phyloP scores from a whole-genome alignment of 2,329 filamentous ascomycete species.

The Macrophomina phaseolina region DNA sequence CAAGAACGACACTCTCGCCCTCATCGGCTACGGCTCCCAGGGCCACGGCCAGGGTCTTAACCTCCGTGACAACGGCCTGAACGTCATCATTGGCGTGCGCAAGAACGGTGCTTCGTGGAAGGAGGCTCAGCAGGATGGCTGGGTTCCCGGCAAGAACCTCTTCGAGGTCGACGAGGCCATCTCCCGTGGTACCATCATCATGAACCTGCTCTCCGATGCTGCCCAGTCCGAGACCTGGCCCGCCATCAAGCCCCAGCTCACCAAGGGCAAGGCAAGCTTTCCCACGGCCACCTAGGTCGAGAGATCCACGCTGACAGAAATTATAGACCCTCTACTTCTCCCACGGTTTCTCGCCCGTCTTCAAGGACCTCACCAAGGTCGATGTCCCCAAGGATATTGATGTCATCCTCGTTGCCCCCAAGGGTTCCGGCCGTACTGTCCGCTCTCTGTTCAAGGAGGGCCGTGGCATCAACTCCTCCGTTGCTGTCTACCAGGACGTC shows the following conservation, averaged over 20 bases:
- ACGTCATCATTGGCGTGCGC: constrained; percentile 98
- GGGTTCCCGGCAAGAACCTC: constrained; percentile 97
- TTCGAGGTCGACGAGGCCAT: constrained; percentile 99
- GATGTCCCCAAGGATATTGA: constrained; percentile 95
- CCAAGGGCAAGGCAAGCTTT: constrained; percentile 88
- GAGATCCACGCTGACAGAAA: constrained; percentile 31
- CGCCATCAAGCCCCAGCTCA: constrained; percentile 94
- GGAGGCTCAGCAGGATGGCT: constrained; percentile 95
- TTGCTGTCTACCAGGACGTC: constrained; percentile 98
- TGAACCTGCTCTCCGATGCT: constrained; percentile 98
- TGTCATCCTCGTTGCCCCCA: constrained; percentile 98
- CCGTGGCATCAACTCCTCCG: constrained; percentile 99
- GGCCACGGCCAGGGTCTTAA: constrained; percentile 99
- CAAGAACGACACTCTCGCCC: constrained; percentile 98
- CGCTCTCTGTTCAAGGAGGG: constrained; percentile 98
- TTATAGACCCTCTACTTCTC: constrained; percentile 97
- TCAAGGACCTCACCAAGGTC: constrained; percentile 99
- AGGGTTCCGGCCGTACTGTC: constrained; percentile 98
- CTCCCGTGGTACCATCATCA: constrained; percentile 89
- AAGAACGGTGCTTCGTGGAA: constrained; percentile 99
- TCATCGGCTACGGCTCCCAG: constrained; percentile 98
- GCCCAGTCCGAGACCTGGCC: constrained; percentile 99
- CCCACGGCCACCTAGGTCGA: neutral
- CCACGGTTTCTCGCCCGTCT: constrained; percentile 99
- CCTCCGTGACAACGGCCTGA: constrained; percentile 98